Conservation (phyloP, 108 stramenopile species). For the Fragilaria crotonensis region DNA sequence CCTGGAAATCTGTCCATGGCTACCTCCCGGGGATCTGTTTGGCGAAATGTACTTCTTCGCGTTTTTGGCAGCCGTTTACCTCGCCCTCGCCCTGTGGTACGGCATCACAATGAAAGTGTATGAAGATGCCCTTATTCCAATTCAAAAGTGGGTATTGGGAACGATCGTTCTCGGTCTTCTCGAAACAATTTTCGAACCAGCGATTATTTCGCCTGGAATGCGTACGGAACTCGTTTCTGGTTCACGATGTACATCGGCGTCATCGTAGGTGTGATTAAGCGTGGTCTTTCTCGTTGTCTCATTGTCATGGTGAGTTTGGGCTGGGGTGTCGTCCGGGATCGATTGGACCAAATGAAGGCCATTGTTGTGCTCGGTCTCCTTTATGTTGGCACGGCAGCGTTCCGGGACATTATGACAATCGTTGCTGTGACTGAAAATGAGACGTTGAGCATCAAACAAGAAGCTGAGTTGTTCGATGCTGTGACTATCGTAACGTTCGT, state of each 20-base stretch:
- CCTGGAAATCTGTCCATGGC: slow-evolving; percentile 67
- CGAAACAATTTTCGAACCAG: slow-evolving; percentile 68
- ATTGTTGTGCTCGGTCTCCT: slow-evolving; percentile 50
- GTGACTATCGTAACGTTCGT: slow-evolving; percentile 63
- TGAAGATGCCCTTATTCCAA: slow-evolving; percentile 61
- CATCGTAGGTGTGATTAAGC: slow-evolving; percentile 63
- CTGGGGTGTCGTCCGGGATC: slow-evolving; percentile 81
- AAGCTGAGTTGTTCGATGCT: slow-evolving; percentile 64
- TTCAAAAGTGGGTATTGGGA: slow-evolving; percentile 74
- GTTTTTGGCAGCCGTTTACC: slow-evolving; percentile 35
- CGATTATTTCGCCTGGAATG: slow-evolving; percentile 80
- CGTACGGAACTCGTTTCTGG: slow-evolving; percentile 63
- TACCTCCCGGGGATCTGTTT: slow-evolving; percentile 83
- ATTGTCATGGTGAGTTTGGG: slow-evolving; percentile 78
- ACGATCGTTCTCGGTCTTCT: slow-evolving; percentile 65
- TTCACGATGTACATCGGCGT: slow-evolving; percentile 64
- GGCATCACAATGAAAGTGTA: slow-evolving; percentile 51
- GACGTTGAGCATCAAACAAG: slow-evolving; percentile 46
- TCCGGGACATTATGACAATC: slow-evolving; percentile 63
- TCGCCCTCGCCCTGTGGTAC: slow-evolving; percentile 50
- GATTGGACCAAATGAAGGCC: slow-evolving; percentile 51
- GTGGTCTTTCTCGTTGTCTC: slow-evolving; percentile 67
- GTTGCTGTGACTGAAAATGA: slow-evolving; percentile 65
- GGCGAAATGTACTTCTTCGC: slow-evolving; percentile 78
- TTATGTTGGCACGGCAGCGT: slow-evolving; percentile 48